A percentile compares a stretch with the other conserved stretches of the same genome.
phyloP scores from a whole-genome alignment of 2,329 filamentous ascomycete species.

The Calonectria fujianensis region DNA sequence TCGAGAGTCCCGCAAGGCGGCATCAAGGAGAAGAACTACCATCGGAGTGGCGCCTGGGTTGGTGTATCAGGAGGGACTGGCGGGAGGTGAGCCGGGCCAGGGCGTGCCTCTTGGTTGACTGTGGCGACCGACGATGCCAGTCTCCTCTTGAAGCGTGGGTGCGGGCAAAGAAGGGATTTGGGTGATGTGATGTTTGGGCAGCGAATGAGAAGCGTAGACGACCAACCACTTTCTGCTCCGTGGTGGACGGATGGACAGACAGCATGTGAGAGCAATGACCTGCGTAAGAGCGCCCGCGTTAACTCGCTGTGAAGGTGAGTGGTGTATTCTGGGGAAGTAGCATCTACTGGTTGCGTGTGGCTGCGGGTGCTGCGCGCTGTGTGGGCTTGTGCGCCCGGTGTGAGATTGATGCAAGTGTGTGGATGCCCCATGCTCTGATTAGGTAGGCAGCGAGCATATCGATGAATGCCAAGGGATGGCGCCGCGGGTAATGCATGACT shows the following conservation, averaged over 20 bases:
- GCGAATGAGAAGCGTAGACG: slow-evolving; percentile 44
- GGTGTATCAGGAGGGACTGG: slow-evolving; percentile 55
- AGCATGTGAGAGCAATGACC: slow-evolving; percentile 51
- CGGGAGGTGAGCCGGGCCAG: slow-evolving; percentile 47
- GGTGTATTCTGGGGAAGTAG: slow-evolving; percentile 26
- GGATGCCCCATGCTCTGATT: slow-evolving; percentile 36
- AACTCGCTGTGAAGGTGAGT: slow-evolving; percentile 14
- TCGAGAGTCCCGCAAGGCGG: slow-evolving; percentile 49
- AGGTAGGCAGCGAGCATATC: slow-evolving; percentile 37
- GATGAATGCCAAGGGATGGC: slow-evolving; percentile 35
- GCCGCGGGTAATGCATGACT: slow-evolving; percentile 31
- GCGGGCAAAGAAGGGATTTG: slow-evolving; percentile 39
- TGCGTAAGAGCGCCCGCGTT: slow-evolving; percentile 41
- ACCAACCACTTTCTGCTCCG: slow-evolving; percentile 37
- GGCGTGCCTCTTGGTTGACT: slow-evolving; percentile 45
- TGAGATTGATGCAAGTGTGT: slow-evolving; percentile 33
- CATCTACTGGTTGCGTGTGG: slow-evolving; percentile 32
- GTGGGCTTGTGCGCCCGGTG: slow-evolving; percentile 37
- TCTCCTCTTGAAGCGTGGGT: slow-evolving; percentile 46
- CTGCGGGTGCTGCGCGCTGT: slow-evolving; percentile 35
- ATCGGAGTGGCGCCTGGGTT: slow-evolving; percentile 53
- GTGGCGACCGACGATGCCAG: slow-evolving; percentile 44
- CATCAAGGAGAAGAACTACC: slow-evolving; percentile 50
- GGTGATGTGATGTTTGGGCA: slow-evolving; percentile 32
- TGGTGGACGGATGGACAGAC: slow-evolving; percentile 35